These are phyloP conservation scores for Kitagawia praeruptora DNA, from an alignment of 129 eudicot species.

Conservation along the genomic window DNA sequence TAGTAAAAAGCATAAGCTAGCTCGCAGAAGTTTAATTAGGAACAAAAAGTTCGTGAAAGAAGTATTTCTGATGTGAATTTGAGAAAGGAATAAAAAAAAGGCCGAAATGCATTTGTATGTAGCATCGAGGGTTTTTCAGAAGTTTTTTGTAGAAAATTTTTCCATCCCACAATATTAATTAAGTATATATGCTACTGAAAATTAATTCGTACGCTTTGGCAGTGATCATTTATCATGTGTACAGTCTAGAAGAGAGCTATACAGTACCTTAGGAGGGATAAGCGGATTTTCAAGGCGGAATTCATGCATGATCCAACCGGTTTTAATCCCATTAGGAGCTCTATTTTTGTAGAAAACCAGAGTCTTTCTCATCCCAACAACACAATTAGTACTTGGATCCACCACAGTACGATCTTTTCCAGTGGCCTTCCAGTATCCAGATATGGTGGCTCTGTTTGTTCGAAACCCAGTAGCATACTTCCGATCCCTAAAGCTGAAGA, in stretches of 20 bases:
- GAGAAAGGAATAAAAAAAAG: background rate
- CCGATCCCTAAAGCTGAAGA: constrained; percentile 95
- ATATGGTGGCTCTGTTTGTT: constrained; percentile 72
- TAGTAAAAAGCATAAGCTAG: too few relatives aligned
- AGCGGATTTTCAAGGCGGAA: constrained; percentile 80
- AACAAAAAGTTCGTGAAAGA: background rate
- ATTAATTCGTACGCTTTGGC: background rate
- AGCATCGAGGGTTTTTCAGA: too few relatives aligned
- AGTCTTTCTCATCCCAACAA: constrained; percentile 93
- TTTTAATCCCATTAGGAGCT: constrained; percentile 90
- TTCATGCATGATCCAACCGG: constrained; percentile 99
- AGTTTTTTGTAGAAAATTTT: too few relatives aligned
- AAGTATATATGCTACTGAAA: too few relatives aligned
- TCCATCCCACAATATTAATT: too few relatives aligned
- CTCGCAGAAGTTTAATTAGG: background rate
- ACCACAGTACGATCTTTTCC: constrained; percentile 72
- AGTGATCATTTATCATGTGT: background rate
- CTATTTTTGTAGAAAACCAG: constrained; percentile 82
- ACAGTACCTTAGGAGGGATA: constrained; percentile 68
- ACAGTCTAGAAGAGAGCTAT: background rate
- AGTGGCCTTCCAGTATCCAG: constrained; percentile 96
- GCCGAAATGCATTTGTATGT: background rate
- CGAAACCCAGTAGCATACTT: constrained; percentile 88
- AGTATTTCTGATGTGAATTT: too few relatives aligned
- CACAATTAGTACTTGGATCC: constrained; percentile 39